These are phyloP conservation scores for Xylariomycetidae sp. DNA, from an alignment of 2,329 filamentous ascomycete species.

Conservation along the genomic window DNA sequence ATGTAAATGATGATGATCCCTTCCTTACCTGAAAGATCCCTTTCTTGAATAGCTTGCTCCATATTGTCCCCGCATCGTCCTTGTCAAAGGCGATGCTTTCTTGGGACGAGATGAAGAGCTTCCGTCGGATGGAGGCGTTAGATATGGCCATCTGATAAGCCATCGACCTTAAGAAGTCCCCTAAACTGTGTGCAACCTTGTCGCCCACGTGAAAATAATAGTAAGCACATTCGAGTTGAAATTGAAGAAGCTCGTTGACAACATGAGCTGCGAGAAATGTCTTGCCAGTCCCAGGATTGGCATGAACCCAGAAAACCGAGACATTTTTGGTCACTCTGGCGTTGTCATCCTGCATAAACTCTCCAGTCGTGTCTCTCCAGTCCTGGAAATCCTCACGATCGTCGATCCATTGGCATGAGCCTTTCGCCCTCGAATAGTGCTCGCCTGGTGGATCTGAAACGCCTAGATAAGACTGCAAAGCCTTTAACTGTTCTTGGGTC, in stretches of 20 bases:
- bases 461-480: conserved; percentile 12
- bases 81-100: conserved; percentile 17
- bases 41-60: conserved; percentile 28
- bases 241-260: conserved; percentile 6
- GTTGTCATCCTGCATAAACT: background rate
- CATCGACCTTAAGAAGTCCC: conserved; percentile 19
- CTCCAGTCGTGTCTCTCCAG: conserved; percentile 15
- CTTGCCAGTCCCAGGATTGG: conserved; percentile 17
- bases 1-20: no score
- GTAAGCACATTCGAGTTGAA: conserved; percentile 6
- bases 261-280: conserved; percentile 7
- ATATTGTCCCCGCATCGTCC: conserved; percentile 25
- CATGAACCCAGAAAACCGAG: conserved; percentile 22
- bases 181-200: conserved; percentile 9
- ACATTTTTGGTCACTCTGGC: background rate
- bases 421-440: conserved; percentile 20
- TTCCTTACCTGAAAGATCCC: conserved; percentile 22
- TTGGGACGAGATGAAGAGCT: conserved; percentile 16
- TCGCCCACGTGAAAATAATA: conserved; percentile 18
- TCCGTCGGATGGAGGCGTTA: conserved; percentile 16
- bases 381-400: conserved; percentile 19
- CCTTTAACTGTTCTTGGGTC: conserved; percentile 8
- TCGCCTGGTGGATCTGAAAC: conserved; percentile 19
- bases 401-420: conserved; percentile 28
- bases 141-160: conserved; percentile 29